Evolutionary conservation across 2,329 filamentous ascomycete genomes (phyloP).

Genomic region (Pezicula neosporulosa): DNA sequence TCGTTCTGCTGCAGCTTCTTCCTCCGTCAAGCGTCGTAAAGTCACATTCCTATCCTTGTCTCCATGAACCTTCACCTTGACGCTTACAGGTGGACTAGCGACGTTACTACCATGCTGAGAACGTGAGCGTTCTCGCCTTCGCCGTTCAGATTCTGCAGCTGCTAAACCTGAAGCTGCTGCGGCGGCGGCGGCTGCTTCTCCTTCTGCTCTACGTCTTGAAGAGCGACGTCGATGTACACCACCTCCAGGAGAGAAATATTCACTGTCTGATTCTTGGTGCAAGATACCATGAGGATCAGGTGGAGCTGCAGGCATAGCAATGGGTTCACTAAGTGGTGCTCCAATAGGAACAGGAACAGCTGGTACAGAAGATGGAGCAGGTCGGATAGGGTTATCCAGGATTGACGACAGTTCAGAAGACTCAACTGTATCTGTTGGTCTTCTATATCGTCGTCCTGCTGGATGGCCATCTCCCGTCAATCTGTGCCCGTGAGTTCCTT

Average conservation of each 20-base stretch:
- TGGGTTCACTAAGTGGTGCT: slow-evolving; percentile 22
- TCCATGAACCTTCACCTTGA: slow-evolving; percentile 58
- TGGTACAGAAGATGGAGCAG: slow-evolving; percentile 35
- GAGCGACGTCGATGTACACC: slow-evolving; percentile 40
- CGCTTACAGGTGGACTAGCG: slow-evolving; percentile 47
- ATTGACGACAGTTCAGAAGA: slow-evolving; percentile 28
- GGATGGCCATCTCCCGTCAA: slow-evolving; percentile 69
- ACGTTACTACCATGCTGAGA: slow-evolving; percentile 25
- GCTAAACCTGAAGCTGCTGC: slow-evolving; percentile 45
- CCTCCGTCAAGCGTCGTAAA: slow-evolving; percentile 56
- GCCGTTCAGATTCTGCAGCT: slow-evolving; percentile 39
- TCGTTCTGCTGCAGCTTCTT: slow-evolving; percentile 46
- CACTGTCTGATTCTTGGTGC: slow-evolving; percentile 37
- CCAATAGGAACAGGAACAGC: slow-evolving; percentile 25
- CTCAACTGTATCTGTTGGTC: slow-evolving; percentile 11
- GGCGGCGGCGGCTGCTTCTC: slow-evolving; percentile 40
- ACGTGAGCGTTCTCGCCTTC: slow-evolving; percentile 13
- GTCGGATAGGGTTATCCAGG: slow-evolving; percentile 26
- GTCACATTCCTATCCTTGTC: slow-evolving; percentile 60
- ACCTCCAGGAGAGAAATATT: slow-evolving; percentile 39
- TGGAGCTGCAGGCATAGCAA: slow-evolving; percentile 53
- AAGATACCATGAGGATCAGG: slow-evolving; percentile 46
- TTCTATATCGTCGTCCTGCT: slow-evolving; percentile 32
- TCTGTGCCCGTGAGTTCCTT: slow-evolving; percentile 46
- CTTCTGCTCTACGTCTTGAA: slow-evolving; percentile 42